Evolutionary conservation across 2,329 filamentous ascomycete species (phyloP).

Genomic region (Parafenestella ontariensis): DNA sequence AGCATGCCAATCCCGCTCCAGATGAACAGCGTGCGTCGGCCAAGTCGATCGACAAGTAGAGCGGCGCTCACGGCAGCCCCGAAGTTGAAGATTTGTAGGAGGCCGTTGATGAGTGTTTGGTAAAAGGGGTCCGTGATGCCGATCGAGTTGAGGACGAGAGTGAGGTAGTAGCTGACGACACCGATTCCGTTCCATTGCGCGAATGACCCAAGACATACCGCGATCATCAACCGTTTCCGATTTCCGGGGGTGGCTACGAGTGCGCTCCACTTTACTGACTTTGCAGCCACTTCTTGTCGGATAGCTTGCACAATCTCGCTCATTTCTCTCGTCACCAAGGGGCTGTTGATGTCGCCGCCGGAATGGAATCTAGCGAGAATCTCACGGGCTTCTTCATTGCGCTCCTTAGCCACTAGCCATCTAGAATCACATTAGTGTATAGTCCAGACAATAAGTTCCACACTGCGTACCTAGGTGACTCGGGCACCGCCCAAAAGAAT

Average conservation of each 20-base stretch:
- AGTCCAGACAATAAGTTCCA: too few species aligned
- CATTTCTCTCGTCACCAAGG: constrained; percentile 6
- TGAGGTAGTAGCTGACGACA: constrained; percentile 46
- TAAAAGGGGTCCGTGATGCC: constrained; percentile 42
- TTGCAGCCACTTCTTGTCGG: constrained; percentile 12
- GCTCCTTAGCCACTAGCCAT: constrained; percentile 63
- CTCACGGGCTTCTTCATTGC: constrained; percentile 59
- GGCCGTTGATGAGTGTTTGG: constrained; percentile 48
- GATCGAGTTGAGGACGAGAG: constrained; percentile 46
- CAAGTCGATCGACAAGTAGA: constrained; percentile 50
- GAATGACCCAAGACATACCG: constrained; percentile 20
- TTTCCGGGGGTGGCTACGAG: constrained; percentile 24
- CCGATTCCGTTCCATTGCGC: constrained; percentile 14
- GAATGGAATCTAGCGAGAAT: constrained; percentile 64
- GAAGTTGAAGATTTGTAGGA: constrained; percentile 52
- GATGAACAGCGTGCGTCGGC: constrained; percentile 53
- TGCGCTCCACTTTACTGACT: constrained; percentile 15
- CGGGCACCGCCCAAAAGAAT: constrained; percentile 56
- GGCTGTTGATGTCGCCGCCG: constrained; percentile 44
- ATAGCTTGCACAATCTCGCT: constrained; percentile 7
- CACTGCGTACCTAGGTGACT: constrained; percentile 55
- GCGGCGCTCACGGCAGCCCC: constrained; percentile 40
- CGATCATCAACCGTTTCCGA: constrained; percentile 20
- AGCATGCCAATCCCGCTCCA: constrained; percentile 53
- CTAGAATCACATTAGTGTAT: constrained; percentile 35